Percentiles rank a stretch among this genome's conserved stretches.
Conservation (phyloP, 23 red algal genomes). For the Gracilaria gracilis region DNA sequence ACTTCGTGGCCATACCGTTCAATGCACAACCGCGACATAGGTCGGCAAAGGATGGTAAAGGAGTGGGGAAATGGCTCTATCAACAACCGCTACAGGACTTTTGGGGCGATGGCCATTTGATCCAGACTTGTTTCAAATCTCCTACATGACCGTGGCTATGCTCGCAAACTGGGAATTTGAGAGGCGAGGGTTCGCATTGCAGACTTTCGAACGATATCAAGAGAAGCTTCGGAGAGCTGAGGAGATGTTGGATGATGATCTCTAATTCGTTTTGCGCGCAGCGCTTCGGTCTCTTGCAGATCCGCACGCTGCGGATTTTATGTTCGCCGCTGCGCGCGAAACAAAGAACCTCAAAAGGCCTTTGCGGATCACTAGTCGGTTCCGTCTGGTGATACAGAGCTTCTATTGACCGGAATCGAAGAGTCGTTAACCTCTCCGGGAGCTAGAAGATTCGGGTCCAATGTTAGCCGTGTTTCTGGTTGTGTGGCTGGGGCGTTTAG, state of each 20-base stretch:
- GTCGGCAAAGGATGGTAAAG: not conserved
- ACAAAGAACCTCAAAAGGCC: not conserved
- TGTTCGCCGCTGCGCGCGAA: not conserved
- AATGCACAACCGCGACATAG: not conserved
- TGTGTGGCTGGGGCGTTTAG: not conserved
- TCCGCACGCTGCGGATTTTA: not conserved
- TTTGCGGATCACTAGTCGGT: not conserved
- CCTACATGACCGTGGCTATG: not conserved
- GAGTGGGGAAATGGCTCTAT: no score
- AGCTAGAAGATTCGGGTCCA: not conserved
- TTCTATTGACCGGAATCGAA: not conserved
- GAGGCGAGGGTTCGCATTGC: not conserved
- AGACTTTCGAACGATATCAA: not conserved
- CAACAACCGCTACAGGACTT: not conserved
- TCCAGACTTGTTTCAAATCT: conserved; percentile 8
- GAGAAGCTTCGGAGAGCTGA: not conserved
- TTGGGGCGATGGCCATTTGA: conserved; percentile 48
- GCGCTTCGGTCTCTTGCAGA: not conserved
- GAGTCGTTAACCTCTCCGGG: not conserved
- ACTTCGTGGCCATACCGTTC: conserved; percentile 25
- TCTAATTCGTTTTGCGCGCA: not conserved
- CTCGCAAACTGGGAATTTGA: conserved; percentile 37
- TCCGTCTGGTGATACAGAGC: no score
- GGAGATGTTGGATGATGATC: not conserved
- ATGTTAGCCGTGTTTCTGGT: no score